phyloP scores from a whole-genome alignment of 345 rosid genomes.

The Jatropha curcas region DNA sequence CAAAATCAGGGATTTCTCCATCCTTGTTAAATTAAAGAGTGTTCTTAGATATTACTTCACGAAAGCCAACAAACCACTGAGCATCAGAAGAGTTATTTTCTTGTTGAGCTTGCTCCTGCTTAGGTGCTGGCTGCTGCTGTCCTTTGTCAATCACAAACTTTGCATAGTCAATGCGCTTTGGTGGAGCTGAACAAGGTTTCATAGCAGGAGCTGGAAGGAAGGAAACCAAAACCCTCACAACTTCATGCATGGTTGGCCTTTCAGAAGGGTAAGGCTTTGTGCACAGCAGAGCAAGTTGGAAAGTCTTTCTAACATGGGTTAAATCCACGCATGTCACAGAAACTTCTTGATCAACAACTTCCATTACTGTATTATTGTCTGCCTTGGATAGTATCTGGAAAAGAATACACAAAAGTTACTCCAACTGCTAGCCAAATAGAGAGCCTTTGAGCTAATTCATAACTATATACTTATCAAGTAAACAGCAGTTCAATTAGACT shows the following conservation, averaged over 20 bases:
- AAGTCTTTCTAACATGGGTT: constrained; percentile 59
- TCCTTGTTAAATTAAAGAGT: constrained; percentile 36
- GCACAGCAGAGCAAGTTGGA: constrained; percentile 82
- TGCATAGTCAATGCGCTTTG: constrained; percentile 49
- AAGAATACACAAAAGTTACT: neutral
- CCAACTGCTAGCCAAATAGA: neutral
- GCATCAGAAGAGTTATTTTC: constrained; percentile 56
- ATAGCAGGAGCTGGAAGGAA: constrained; percentile 53
- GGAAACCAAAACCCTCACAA: constrained; percentile 64
- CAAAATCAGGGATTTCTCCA: constrained; percentile 9
- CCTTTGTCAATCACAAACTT: constrained; percentile 46
- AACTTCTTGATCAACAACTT: constrained; percentile 86
- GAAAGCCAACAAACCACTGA: constrained; percentile 68
- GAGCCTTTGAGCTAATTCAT: too few relatives aligned
- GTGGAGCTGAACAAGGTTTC: constrained; percentile 31
- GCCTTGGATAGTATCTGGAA: constrained; percentile 71
- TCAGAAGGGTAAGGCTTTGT: constrained; percentile 67
- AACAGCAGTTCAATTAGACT: too few relatives aligned
- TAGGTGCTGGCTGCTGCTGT: constrained; percentile 30
- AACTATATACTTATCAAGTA: too few relatives aligned
- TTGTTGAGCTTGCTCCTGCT: constrained; percentile 24
- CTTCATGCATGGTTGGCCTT: constrained; percentile 92
- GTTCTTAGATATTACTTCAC: constrained; percentile 68
- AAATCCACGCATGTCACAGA: constrained; percentile 75
- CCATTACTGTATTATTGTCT: constrained; percentile 84